phyloP scores from a whole-genome alignment of 164 flowering plant genomes.

The Magnolia kwangsiensis region DNA sequence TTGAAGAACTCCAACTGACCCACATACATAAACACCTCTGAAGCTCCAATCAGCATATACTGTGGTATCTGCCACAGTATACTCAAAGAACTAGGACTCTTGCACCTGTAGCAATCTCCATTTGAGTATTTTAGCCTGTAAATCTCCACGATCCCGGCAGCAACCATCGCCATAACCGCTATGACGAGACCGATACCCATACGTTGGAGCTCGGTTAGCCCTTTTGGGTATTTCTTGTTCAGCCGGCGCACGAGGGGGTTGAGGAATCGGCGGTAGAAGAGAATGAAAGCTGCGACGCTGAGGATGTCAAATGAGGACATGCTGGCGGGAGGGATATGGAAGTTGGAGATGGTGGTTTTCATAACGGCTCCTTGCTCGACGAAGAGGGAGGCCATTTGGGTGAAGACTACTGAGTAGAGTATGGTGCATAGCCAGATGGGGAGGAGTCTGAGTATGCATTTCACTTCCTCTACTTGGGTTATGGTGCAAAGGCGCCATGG shows the following conservation, averaged over 20 bases:
- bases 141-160: conserved; percentile 73
- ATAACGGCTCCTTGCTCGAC: conserved; percentile 93
- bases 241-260: conserved; percentile 50
- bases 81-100: conserved; percentile 70
- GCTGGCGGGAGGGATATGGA: conserved; percentile 79
- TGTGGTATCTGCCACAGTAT: conserved; percentile 94
- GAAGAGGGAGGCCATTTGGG: conserved; percentile 92
- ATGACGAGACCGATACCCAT: conserved; percentile 88
- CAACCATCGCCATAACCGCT: conserved; percentile 69
- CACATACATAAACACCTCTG: conserved; percentile 94
- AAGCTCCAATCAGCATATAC: conserved; percentile 72
- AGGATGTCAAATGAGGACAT: conserved; percentile 90
- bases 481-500: conserved; percentile 79
- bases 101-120: conserved; percentile 48
- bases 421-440: conserved; percentile 96
- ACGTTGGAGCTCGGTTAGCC: conserved; percentile 74
- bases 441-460: conserved; percentile 78
- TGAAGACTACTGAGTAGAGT: conserved; percentile 77
- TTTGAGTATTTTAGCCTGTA: conserved; percentile 60
- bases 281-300: conserved; percentile 70
- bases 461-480: conserved; percentile 88
- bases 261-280: conserved; percentile 58
- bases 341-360: conserved; percentile 53
- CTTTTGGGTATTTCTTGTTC: conserved; percentile 31
- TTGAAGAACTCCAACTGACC: conserved; percentile 89